Evolutionary conservation across 2,329 filamentous ascomycete genomes (phyloP), one percentile per base, ranked within the genome.

Genomic region (Thielaviopsis musarum): DNA sequence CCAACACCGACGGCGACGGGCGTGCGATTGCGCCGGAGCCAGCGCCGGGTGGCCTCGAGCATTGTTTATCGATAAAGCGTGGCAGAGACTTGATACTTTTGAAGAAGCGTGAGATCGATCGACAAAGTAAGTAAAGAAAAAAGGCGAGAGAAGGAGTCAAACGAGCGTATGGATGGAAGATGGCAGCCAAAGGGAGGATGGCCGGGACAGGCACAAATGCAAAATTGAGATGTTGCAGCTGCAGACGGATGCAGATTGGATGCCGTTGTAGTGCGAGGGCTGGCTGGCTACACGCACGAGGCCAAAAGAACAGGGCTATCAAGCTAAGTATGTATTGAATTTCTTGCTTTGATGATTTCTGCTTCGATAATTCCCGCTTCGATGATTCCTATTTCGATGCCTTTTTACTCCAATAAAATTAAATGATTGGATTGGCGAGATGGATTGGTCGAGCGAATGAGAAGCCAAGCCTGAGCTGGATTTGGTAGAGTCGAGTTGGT

Each of bases 21-120:
- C 68, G 87, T 93, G 71, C 89, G 83, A 75, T 98, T 95, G 73
- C 89, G 88, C 73, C 84, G 84, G 70, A 97, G 78, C 91, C 93
- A 98, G 76, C 84, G 85, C 75, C 88, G 86, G 67, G 88, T 87
- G 66, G 88, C 84, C 64, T 77, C 74, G 67, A 84, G 74, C 82
- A 85, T 85, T 70, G 63, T 68, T 53, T 49, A 45, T 49, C 17
- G 26, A 51, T 54, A 19, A 22, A 7, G 10, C 24, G 12, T 52
- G 24, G 57, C 19, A 7, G 7, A 41, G 53, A 1, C 17, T 22
- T 38, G 41, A 48, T 12, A 12, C 9, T 34, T 5, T 49, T 19
- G 52, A 48, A 24, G 19, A 15, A 17, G 22, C 5, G 49, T 13
- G 21, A 52, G 21, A 22, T 13, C n/a, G 49, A 22, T 22, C 9